Base-by-base conservation (phyloP, 2,329 filamentous ascomycete species). In the Biscogniauxia sp. region DNA sequence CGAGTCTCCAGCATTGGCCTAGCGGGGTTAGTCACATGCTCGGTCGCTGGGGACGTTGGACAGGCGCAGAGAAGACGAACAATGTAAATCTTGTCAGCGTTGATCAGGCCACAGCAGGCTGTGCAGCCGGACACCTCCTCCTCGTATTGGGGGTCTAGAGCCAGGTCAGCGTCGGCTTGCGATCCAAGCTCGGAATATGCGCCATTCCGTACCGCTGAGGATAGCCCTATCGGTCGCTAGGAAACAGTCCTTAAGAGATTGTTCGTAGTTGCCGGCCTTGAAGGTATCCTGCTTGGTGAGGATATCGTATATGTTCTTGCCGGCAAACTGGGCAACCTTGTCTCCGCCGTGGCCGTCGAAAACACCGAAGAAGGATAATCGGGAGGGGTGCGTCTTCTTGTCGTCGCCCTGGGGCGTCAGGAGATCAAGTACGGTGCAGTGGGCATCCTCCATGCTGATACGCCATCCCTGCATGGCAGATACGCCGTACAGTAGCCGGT, bases 381-480 rank as follows among this genome's bases (percentile, higher is more conserved):
- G 88, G 70, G 89, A 86, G 70, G 88, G 81, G 70, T 89, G 84
- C 56, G 81, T 79, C 37, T 87, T 86, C 69, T 89, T 84, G 67
- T 87, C 82, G 58, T 88, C 75, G 62, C 75, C 74, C 61, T 78
- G 72, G 60, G 75, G 72, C 63, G 87, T 82, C 72, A 95, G 86
- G 68, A 98, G 87, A 77, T 98, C 92, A 75, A 99, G 90, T 56
- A 98, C 81, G 59, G 91, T 86, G 64, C 91, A 92, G 80, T 99
- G 95, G 66, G 95, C 88, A 76, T 99, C 95, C 78, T 99, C 95
- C 95, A 99, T 99, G 82, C 92, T 97, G 80, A 99, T 98, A 81
- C 95, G 91, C 95, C 95, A 99, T 82, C 95, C 95, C 80, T 99
- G 95, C 95, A 99, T 99, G 79, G 93, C 93, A 68, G 95, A 99